Evolutionary conservation across 2,329 filamentous ascomycete species (phyloP).

Genomic region (Zarea fungicola): DNA sequence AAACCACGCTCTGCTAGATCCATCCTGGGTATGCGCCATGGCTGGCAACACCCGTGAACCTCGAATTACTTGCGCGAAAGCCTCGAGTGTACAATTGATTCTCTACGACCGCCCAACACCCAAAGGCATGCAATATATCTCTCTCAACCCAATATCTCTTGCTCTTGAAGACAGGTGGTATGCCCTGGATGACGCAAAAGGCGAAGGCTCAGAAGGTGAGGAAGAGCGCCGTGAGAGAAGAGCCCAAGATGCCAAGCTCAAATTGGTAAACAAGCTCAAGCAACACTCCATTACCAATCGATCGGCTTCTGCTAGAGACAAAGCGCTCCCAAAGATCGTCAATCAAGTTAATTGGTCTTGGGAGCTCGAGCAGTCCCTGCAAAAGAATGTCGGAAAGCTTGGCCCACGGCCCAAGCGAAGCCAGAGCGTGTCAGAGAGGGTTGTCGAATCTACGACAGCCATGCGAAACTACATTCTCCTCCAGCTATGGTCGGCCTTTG

Average conservation of each 20-base stretch:
- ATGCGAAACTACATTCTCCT: constrained; percentile 70
- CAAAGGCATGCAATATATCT: constrained; percentile 92
- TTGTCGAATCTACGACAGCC: constrained; percentile 88
- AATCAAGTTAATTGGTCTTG: constrained; percentile 95
- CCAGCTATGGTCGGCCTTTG: constrained; percentile 65
- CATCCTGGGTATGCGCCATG: constrained; percentile 63
- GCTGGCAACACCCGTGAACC: constrained; percentile 55
- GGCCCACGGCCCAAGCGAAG: constrained; percentile 75
- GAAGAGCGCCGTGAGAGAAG: constrained; percentile 61
- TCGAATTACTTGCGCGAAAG: constrained; percentile 65
- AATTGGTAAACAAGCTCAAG: constrained; percentile 78
- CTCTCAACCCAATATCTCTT: constrained; percentile 79
- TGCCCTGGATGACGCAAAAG: constrained; percentile 27
- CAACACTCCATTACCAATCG: constrained; percentile 80
- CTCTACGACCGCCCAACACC: constrained; percentile 84
- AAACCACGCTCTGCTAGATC: constrained; percentile 48
- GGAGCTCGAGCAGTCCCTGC: constrained; percentile 79
- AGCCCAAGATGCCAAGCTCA: constrained; percentile 54
- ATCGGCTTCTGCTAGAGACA: constrained; percentile 74
- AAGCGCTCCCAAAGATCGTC: constrained; percentile 72
- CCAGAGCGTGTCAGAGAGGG: constrained; percentile 87
- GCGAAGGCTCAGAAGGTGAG: constrained; percentile 59
- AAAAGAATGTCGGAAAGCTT: constrained; percentile 84
- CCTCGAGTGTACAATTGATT: constrained; percentile 77
- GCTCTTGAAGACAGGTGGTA: constrained; percentile 70